phyloP scores from a whole-genome alignment of 768 basidiomycete genomes.

The Polyporus arcularius region DNA sequence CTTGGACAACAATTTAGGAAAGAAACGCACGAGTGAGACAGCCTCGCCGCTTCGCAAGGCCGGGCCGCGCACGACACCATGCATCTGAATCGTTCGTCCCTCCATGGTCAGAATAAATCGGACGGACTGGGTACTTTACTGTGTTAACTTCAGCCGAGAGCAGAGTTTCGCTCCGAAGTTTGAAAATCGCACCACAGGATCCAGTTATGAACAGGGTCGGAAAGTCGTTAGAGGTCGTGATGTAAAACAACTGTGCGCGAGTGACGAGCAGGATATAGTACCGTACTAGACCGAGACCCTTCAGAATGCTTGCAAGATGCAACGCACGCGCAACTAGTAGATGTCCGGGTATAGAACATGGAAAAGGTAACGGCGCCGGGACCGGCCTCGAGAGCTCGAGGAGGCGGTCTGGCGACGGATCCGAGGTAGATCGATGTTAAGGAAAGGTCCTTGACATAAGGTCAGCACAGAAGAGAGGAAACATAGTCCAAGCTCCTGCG shows the following conservation, averaged over 20 bases:
- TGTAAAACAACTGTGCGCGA: neutral
- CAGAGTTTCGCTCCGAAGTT: too few species aligned
- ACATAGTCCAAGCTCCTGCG: neutral
- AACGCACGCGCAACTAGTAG: neutral
- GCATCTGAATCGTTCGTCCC: too few species aligned
- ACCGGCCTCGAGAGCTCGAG: neutral
- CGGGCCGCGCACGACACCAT: too few species aligned
- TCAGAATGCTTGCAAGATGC: neutral
- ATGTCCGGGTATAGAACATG: conserved; percentile 13
- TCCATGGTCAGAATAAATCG: too few species aligned
- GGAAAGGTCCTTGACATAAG: neutral
- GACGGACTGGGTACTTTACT: too few species aligned
- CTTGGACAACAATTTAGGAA: too few species aligned
- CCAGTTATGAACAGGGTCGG: too few species aligned
- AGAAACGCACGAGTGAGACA: too few species aligned
- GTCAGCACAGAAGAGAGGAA: neutral
- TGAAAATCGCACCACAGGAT: too few species aligned
- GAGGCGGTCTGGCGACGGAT: neutral
- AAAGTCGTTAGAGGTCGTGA: conserved; percentile 17
- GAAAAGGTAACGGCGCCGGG: conserved; percentile 16
- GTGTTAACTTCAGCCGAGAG: too few species aligned
- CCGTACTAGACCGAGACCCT: neutral
- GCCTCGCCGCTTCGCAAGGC: too few species aligned
- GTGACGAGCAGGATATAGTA: neutral
- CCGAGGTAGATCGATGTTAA: neutral